Evolutionary conservation across 805 yeast genomes (phyloP).

Genomic region (Candida chilensis): DNA sequence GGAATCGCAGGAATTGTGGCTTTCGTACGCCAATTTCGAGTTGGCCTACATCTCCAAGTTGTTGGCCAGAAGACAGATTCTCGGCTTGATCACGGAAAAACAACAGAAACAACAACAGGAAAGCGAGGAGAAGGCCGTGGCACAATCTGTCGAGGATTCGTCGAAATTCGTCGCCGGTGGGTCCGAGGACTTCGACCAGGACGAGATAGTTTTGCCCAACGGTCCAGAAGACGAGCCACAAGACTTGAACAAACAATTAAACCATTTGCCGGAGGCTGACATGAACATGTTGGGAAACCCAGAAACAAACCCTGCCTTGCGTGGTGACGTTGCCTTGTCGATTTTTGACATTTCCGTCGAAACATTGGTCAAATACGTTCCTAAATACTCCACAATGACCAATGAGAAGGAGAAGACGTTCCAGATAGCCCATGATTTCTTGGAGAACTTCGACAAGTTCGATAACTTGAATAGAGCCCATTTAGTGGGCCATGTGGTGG

Average conservation of each 20-base stretch:
- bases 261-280: constrained; percentile 79
- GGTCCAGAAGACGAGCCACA: constrained; percentile 44
- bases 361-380: constrained; percentile 22
- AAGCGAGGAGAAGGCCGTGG: constrained; percentile 31
- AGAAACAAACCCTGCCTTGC: constrained; percentile 74
- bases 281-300: constrained; percentile 76
- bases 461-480: constrained; percentile 60
- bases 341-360: constrained; percentile 62
- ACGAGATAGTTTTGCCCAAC: constrained; percentile 30
- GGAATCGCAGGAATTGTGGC: constrained; percentile 67
- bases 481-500: constrained; percentile 56
- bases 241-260: constrained; percentile 51
- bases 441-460: constrained; percentile 61
- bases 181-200: constrained; percentile 22
- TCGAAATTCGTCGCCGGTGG: constrained; percentile 4
- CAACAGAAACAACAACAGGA: constrained; percentile 48
- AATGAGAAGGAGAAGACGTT: constrained; percentile 28
- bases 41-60: constrained; percentile 77
- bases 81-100: constrained; percentile 69
- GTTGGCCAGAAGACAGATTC: constrained; percentile 71
- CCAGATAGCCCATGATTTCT: constrained; percentile 27
- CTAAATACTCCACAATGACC: constrained; percentile 10
- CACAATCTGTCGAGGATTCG: constrained; percentile 15
- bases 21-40: constrained; percentile 82
- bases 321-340: constrained; percentile 64